Percentiles rank a stretch among this genome's conserved stretches.
These are phyloP conservation scores for Chiua virens DNA, from an alignment of 768 basidiomycete species.

Conservation along the genomic window DNA sequence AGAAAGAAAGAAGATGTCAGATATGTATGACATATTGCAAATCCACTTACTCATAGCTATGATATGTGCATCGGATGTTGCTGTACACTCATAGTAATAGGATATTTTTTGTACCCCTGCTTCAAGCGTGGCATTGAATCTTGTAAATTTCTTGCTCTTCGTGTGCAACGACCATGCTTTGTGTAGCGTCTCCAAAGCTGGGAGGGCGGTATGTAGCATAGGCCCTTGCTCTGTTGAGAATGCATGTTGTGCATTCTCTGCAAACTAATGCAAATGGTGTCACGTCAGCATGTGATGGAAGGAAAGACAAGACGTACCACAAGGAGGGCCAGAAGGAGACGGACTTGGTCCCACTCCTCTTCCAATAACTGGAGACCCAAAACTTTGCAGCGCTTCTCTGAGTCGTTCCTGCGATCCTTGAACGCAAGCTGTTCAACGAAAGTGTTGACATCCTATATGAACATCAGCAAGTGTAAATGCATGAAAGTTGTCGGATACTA, in stretches of 20 bases:
- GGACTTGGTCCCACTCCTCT: slow-evolving; percentile 2
- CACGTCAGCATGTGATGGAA: background rate
- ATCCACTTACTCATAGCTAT: slow-evolving; percentile 10
- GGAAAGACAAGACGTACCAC: background rate
- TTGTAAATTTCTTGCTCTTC: slow-evolving; percentile 1
- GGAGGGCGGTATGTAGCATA: background rate
- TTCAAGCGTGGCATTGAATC: background rate
- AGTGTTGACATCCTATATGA: slow-evolving; percentile 8
- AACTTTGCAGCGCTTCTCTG: background rate
- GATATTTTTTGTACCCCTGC: background rate
- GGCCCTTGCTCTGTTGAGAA: slow-evolving; percentile 6
- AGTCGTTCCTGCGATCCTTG: background rate
- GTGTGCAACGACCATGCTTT: background rate
- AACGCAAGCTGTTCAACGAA: slow-evolving; percentile 1
- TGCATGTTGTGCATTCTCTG: slow-evolving; percentile 1
- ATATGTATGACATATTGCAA: background rate
- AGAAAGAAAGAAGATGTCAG: background rate
- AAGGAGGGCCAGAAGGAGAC: background rate
- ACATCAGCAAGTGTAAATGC: background rate
- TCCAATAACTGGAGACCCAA: background rate
- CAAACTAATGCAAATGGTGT: slow-evolving; percentile 1
- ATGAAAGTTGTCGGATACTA: background rate
- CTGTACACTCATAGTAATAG: background rate
- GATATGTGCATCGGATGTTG: background rate
- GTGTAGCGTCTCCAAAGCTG: background rate